These are phyloP conservation scores for Hibiscus mutabilis DNA, from an alignment of 345 rosid species.

Conservation along the genomic window DNA sequence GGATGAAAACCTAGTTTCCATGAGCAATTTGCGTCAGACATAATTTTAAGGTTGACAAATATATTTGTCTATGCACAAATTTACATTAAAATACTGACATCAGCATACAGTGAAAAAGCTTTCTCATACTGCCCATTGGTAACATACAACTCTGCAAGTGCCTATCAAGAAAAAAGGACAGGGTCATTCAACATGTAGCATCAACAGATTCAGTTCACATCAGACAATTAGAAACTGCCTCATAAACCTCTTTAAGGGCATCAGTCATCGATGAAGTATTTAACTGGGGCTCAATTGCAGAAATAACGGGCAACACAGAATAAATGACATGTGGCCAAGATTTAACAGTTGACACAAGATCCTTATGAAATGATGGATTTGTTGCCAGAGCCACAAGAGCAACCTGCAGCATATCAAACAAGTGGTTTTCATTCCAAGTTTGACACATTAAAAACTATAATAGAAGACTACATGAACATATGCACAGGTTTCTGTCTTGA, in stretches of 20 bases:
- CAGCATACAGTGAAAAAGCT: constrained; percentile 88
- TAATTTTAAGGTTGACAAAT: background rate
- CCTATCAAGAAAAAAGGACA: constrained; percentile 37
- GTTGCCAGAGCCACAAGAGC: constrained; percentile 98
- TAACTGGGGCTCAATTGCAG: constrained; percentile 96
- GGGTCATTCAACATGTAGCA: constrained; percentile 14
- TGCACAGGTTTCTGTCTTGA: constrained; percentile 1
- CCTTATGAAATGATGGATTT: constrained; percentile 70
- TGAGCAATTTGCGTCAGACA: background rate
- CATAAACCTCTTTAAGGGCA: constrained; percentile 82
- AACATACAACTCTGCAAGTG: constrained; percentile 84
- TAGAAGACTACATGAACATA: background rate
- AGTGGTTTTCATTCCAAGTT: constrained; percentile 12
- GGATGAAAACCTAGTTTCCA: background rate
- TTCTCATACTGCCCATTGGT: constrained; percentile 83
- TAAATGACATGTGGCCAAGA: constrained; percentile 86
- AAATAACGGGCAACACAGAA: constrained; percentile 81
- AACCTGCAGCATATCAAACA: constrained; percentile 45
- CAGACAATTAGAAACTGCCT: constrained; percentile 3
- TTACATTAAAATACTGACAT: constrained; percentile 56
- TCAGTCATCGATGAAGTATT: constrained; percentile 94
- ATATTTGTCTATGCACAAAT: background rate
- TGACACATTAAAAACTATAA: constrained; percentile 8
- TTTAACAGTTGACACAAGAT: constrained; percentile 84
- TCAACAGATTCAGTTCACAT: constrained; percentile 19